Evolutionary conservation across 352 stramenopile species (phyloP), one percentile per base, ranked within the genome.

Genomic region (Phytopythium oedochilum): DNA sequence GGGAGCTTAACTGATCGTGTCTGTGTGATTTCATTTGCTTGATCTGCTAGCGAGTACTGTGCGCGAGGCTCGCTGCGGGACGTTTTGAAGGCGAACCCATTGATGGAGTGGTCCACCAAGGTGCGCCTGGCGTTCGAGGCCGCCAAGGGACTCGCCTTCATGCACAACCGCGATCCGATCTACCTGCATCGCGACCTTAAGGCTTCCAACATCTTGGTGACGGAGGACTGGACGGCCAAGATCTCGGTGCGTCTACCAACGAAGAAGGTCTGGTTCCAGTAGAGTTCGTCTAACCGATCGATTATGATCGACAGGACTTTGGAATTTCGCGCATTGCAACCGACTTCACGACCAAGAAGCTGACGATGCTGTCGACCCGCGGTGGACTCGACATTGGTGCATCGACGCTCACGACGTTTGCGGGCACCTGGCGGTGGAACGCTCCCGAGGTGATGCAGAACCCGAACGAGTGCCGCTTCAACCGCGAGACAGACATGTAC

Each of bases 151-250:
- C 65, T 89, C n/a, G 76, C 79, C 5, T 89, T 86, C 59, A 88
- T 89, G 79, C 79, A 89, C 61, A 88, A 88, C 42, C 71, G 76
- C 32, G 68, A 88, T 43, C 79, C 76, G 25, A 88, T 88, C 40
- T 89, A 89, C 40, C 60, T 89, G 42, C 79, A 89, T 43, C 79
- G 79, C 42, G 79, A 89, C 55, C 63, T 89, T 43, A 89, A 89
- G 53, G 74, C 76, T 28, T 86, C 76, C 28, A 89, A 89, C 55
- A 89, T 88, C 49, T 62, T 89, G 8, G 77, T 89, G 40, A 89
- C 79, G 22, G 73, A 77, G 22, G 74, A 86, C 61, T 89, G 79
- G 76, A 86, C 74, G 2, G 76, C 76, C 26, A 89, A 89, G 55
- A 88, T 89, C 31, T 66, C 79, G 38, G 64, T 71, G 45, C 29